Conservation (phyloP, 257 asterid genomes). For the Prunella vulgaris region DNA sequence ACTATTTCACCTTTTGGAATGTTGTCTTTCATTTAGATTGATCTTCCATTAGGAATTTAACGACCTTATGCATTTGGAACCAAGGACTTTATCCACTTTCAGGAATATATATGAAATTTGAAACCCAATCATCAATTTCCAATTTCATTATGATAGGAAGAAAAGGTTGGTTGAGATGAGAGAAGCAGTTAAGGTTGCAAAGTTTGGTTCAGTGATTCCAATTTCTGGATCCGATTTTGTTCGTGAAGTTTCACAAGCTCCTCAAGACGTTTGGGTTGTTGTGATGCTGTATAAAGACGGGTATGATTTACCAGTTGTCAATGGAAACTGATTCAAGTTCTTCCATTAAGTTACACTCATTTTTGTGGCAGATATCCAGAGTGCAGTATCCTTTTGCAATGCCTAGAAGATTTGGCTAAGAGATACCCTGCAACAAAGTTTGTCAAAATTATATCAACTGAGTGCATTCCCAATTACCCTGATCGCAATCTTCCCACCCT, state of each 20-base stretch:
- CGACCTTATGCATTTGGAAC: not conserved
- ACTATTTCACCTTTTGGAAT: not conserved
- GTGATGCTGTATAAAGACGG: slow-evolving; percentile 88
- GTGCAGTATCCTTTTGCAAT: slow-evolving; percentile 74
- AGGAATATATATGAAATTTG: not conserved
- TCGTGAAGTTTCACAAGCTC: slow-evolving; percentile 97
- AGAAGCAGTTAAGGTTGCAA: slow-evolving; percentile 71
- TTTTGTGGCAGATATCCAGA: slow-evolving; percentile 43
- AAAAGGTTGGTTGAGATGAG: slow-evolving; percentile 84
- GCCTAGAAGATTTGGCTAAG: slow-evolving; percentile 74
- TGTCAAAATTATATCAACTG: slow-evolving; percentile 87
- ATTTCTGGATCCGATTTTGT: slow-evolving; percentile 97
- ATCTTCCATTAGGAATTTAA: not conserved
- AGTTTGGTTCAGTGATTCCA: slow-evolving; percentile 78
- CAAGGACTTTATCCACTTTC: not conserved
- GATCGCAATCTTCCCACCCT: slow-evolving; percentile 88
- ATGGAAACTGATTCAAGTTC: slow-evolving; percentile 3
- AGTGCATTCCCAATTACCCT: slow-evolving; percentile 94
- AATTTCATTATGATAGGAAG: slow-evolving; percentile 48
- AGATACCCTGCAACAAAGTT: slow-evolving; percentile 89
- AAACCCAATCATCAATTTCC: not conserved
- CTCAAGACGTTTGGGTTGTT: slow-evolving; percentile 87
- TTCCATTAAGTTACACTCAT: not conserved
- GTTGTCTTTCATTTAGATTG: not conserved
- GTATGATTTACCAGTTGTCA: slow-evolving; percentile 30